phyloP scores from a whole-genome alignment of 2,329 filamentous ascomycete genomes.

The Xylariaceae sp. region DNA sequence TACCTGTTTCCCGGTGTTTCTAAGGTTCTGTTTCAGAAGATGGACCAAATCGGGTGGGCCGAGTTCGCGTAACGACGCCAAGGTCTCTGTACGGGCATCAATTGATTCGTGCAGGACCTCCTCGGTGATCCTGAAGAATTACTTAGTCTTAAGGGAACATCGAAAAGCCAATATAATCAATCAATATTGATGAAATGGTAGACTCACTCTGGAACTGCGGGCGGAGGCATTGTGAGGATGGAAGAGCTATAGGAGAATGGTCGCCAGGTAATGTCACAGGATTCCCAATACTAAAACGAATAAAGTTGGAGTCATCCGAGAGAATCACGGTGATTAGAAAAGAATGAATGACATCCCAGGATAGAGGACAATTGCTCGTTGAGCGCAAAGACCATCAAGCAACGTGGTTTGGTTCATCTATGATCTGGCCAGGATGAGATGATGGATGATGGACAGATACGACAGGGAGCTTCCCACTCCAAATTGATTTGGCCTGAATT shows the following conservation, averaged over 20 bases:
- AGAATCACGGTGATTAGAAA: neutral
- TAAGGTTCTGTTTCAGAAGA: conserved; percentile 74
- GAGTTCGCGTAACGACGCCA: conserved; percentile 84
- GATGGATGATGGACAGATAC: too few relatives aligned
- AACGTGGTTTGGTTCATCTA: neutral
- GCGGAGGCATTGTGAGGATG: conserved; percentile 35
- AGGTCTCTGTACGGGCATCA: conserved; percentile 87
- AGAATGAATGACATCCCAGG: neutral
- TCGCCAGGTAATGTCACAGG: neutral
- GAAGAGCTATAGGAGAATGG: conserved; percentile 6
- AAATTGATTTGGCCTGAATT: neutral
- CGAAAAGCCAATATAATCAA: neutral
- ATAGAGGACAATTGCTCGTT: neutral
- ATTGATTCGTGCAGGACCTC: conserved; percentile 90
- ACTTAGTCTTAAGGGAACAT: conserved; percentile 2
- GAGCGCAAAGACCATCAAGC: neutral
- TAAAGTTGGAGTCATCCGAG: neutral
- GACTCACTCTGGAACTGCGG: conserved; percentile 40
- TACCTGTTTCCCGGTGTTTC: conserved; percentile 57
- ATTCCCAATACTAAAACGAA: neutral
- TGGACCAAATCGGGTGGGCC: conserved; percentile 96
- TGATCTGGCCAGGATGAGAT: neutral
- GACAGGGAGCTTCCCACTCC: neutral
- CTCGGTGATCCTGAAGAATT: conserved; percentile 75
- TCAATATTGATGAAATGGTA: neutral